A percentile compares a stretch with the other conserved stretches of the same genome.
Evolutionary conservation across 352 stramenopile species (phyloP).

Genomic region (Bremia lactucae): DNA sequence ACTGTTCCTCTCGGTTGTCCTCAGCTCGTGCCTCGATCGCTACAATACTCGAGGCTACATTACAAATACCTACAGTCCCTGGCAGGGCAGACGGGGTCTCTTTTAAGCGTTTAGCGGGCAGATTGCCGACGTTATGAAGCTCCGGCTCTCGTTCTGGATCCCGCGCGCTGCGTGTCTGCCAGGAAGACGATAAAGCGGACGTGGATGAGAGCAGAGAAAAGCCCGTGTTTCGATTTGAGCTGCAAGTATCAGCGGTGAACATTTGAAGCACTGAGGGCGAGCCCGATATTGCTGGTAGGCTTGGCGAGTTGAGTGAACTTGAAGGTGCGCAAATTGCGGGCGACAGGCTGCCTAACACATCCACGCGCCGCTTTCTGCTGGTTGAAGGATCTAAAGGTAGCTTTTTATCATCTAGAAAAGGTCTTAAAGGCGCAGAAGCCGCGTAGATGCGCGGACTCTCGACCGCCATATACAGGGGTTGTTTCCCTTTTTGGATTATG

Average conservation of each 20-base stretch:
- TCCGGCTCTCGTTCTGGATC: slow-evolving; percentile 32
- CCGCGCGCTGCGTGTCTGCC: slow-evolving; percentile 8
- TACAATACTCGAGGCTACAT: slow-evolving; percentile 2
- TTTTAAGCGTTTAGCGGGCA: slow-evolving; percentile 21
- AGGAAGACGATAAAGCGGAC: slow-evolving; percentile 19
- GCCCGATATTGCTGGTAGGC: slow-evolving; percentile 3
- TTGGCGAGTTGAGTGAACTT: slow-evolving; percentile 4
- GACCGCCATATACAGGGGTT: slow-evolving; percentile 14
- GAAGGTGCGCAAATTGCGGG: slow-evolving; percentile 9
- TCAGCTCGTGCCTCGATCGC: slow-evolving; percentile 3
- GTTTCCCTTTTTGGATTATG: slow-evolving; percentile 6
- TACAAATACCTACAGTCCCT: slow-evolving; percentile 1
- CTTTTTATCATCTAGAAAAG: slow-evolving; percentile 9
- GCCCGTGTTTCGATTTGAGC: slow-evolving; percentile 1
- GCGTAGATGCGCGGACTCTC: slow-evolving; percentile 3
- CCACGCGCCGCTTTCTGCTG: slow-evolving; percentile 19
- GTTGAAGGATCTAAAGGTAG: neutral
- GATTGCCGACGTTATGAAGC: neutral
- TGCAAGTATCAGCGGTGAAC: slow-evolving; percentile 2
- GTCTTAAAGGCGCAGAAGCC: slow-evolving; percentile 8
- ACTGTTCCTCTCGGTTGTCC: slow-evolving; percentile 16
- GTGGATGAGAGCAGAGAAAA: slow-evolving; percentile 16
- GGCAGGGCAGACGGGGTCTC: slow-evolving; percentile 5
- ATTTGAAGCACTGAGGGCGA: slow-evolving; percentile 18
- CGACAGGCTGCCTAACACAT: slow-evolving; percentile 10